Evolutionary conservation across 2,329 filamentous ascomycete species (phyloP).

Genomic region (Ophiocordyceps unilateralis): DNA sequence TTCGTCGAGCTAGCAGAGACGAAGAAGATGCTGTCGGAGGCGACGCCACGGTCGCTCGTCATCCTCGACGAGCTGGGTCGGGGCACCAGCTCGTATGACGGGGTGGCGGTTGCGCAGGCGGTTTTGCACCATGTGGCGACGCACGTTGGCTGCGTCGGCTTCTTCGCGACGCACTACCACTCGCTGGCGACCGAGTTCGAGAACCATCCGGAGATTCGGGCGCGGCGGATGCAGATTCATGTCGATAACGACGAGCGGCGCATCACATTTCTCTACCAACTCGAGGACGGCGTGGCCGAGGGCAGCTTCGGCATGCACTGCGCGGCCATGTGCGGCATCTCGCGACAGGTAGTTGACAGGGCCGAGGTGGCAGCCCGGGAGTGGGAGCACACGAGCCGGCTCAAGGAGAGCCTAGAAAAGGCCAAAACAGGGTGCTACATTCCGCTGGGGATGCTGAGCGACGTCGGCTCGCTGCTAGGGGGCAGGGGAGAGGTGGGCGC

Average conservation of each 20-base stretch:
- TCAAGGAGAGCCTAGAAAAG: conserved; percentile 61
- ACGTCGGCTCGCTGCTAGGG: conserved; percentile 39
- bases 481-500: conserved; percentile 31
- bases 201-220: conserved; percentile 53
- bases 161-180: conserved; percentile 98
- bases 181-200: conserved; percentile 55
- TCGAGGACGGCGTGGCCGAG: conserved; percentile 80
- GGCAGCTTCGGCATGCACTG: conserved; percentile 91
- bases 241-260: conserved; percentile 27
- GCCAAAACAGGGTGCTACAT: conserved; percentile 39
- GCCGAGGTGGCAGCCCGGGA: conserved; percentile 75
- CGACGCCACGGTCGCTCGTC: conserved; percentile 68
- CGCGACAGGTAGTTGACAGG: conserved; percentile 57
- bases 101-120: conserved; percentile 84
- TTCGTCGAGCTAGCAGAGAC: conserved; percentile 97
- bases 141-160: conserved; percentile 56
- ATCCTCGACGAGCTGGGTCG: conserved; percentile 90
- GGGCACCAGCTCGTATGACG: conserved; percentile 88
- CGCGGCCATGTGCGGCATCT: conserved; percentile 68
- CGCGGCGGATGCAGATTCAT: conserved; percentile 69
- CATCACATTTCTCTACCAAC: conserved; percentile 81
- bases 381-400: conserved; percentile 73
- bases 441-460: conserved; percentile 23
- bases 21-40: conserved; percentile 74
- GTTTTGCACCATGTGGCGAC: conserved; percentile 73